Base-by-base conservation (phyloP, 352 stramenopile genomes). In the Pythium grandisporangium region DNA sequence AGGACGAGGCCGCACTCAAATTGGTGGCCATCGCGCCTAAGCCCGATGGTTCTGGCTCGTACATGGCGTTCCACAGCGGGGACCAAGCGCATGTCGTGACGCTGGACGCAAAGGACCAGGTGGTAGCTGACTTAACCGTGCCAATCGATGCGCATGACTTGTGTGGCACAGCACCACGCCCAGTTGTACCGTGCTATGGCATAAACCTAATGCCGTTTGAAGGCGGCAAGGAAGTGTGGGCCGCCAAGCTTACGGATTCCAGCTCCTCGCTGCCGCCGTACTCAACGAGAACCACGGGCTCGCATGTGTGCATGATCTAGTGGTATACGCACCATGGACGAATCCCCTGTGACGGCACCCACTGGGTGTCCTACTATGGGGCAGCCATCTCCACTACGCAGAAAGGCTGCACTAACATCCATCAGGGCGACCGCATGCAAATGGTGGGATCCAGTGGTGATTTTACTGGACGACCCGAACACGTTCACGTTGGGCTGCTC, bases 361-460 rank as follows among this genome's bases (percentile, higher is more conserved):
- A 78, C 61, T 82, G 69, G 69, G 69, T 66, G 14, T 60, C 69
- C 27, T 82, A 78, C 61, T 82, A 78, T 29, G 69, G 69, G 20
- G 53, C 53, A 5, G 66, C 69, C 6, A 66, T 82, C 55, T 82
- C 69, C 11, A 72, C 59, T 25, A 76, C 66, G 0, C 51, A 82
- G 30, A 45, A 54, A 11, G 64, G 65, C 12, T 82, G 69, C 58
- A 82, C 78, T 53, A 82, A 82, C 52, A 76, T 82, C 51, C 69
- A 82, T 53, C 69, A 82, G 44, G 69, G 69, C 6, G 69, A 82
- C 39, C 69, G 69, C 40, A 82, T 82, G 69, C 64, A 82, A 44
- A 64, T 82, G 8, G 69, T 82, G n/a, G 49, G 57, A n/a, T 14
- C 48, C 65, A 6, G 56, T 61, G 0, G 69, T 63, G 12, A 43